phyloP scores from a whole-genome alignment of 2,329 filamentous ascomycete species.

The Ophiostoma tasmaniense region DNA sequence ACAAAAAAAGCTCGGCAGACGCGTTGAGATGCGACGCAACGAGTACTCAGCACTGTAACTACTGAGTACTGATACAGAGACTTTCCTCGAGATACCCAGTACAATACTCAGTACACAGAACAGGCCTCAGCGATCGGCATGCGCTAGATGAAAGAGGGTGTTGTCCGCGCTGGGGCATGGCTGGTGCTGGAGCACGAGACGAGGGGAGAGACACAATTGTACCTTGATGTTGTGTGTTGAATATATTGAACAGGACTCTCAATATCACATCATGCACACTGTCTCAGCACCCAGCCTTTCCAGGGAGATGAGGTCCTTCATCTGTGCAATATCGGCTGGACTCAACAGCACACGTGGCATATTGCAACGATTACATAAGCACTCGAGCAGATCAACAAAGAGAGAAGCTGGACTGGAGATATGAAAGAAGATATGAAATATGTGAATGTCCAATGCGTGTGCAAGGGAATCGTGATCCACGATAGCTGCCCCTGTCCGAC shows the following conservation, averaged over 20 bases:
- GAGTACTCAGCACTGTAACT: no score
- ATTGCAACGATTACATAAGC: neutral
- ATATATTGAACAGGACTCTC: neutral
- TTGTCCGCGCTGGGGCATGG: neutral
- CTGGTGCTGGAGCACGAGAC: neutral
- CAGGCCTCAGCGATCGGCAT: neutral
- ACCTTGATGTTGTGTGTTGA: neutral
- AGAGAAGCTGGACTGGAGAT: neutral
- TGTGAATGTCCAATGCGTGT: neutral
- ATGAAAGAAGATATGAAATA: neutral
- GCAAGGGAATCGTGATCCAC: neutral
- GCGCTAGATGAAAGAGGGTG: constrained; percentile 1
- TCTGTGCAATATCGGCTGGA: neutral
- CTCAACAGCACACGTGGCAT: neutral
- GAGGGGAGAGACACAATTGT: neutral
- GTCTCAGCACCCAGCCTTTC: neutral
- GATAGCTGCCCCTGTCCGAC: neutral
- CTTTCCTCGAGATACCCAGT: no score
- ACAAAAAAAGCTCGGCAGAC: neutral
- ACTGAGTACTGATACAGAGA: no score
- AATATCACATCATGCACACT: neutral
- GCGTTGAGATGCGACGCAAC: neutral
- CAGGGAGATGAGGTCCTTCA: neutral
- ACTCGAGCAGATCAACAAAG: neutral
- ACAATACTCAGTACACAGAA: no score